These are phyloP conservation scores for Amphicarpaea edgeworthii DNA, from an alignment of 306 rosid species.

Conservation along the genomic window DNA sequence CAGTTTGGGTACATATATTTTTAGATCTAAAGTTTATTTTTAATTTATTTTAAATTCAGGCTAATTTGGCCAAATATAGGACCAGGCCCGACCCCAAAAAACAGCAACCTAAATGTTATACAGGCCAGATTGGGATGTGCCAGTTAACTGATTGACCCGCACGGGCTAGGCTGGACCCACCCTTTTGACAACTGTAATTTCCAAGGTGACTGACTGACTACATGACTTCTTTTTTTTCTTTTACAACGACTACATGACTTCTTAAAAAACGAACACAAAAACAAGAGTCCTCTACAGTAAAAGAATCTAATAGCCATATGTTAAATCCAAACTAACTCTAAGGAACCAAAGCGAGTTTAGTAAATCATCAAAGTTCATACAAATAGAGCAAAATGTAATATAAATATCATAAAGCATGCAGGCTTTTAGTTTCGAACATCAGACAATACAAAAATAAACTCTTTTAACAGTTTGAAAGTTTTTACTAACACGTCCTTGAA, in stretches of 20 bases:
- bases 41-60: no score
- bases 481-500: slow-evolving; percentile 35
- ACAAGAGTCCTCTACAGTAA: neutral
- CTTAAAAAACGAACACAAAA: neutral
- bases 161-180: no score
- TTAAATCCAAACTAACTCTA: slow-evolving; percentile 19
- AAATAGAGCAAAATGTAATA: slow-evolving; percentile 35
- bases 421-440: slow-evolving; percentile 36
- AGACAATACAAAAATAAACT: slow-evolving; percentile 37
- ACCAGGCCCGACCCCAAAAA: no score
- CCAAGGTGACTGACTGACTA: no score
- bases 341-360: slow-evolving; percentile 36
- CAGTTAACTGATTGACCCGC: no score
- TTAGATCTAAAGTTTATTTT: no score
- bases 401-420: slow-evolving; percentile 46
- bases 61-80: no score
- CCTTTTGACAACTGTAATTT: no score
- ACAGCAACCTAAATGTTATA: no score
- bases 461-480: slow-evolving; percentile 41
- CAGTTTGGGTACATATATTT: no score
- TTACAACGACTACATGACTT: neutral
- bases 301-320: neutral
- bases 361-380: slow-evolving; percentile 23
- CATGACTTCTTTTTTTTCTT: no score
- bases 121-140: no score